phyloP scores from a whole-genome alignment of 805 yeast genomes.

The Saccharomycopsis vini region DNA sequence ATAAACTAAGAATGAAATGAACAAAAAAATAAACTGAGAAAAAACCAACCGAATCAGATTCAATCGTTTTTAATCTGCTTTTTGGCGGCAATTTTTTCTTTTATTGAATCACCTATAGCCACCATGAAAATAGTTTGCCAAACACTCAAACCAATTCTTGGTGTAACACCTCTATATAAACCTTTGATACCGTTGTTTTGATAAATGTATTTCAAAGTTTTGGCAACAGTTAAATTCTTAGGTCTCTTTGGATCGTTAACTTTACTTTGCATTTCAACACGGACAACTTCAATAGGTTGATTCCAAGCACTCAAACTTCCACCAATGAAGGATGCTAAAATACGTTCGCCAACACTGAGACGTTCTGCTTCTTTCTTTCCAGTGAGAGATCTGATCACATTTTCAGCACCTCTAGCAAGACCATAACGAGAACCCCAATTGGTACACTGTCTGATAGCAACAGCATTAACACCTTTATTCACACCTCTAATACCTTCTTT shows the following conservation, averaged over 20 bases:
- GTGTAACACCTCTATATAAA: slow-evolving; percentile 91
- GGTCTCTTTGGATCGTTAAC: slow-evolving; percentile 95
- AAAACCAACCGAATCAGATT: too few species aligned
- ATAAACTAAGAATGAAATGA: too few species aligned
- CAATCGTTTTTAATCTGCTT: too few species aligned
- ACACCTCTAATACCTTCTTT: slow-evolving; percentile 91
- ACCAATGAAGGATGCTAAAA: slow-evolving; percentile 80
- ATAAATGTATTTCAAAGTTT: slow-evolving; percentile 79
- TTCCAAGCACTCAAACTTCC: slow-evolving; percentile 98
- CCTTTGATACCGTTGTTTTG: slow-evolving; percentile 78
- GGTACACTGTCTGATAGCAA: slow-evolving; percentile 97
- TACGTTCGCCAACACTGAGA: slow-evolving; percentile 70
- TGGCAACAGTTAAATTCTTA: slow-evolving; percentile 69
- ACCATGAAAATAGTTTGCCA: slow-evolving; percentile 99
- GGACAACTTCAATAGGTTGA: slow-evolving; percentile 95
- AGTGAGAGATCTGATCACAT: slow-evolving; percentile 54
- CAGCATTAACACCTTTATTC: slow-evolving; percentile 97
- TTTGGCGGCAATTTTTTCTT: slow-evolving; percentile 31
- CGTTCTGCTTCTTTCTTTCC: slow-evolving; percentile 54
- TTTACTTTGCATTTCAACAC: slow-evolving; percentile 97
- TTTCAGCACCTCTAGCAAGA: slow-evolving; percentile 84
- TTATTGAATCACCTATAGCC: slow-evolving; percentile 91
- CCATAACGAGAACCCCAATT: slow-evolving; percentile 99
- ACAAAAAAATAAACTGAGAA: too few species aligned
- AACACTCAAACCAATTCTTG: slow-evolving; percentile 91